phyloP scores from a whole-genome alignment of 805 yeast genomes.

The Cyberlindnera mycetangii region DNA sequence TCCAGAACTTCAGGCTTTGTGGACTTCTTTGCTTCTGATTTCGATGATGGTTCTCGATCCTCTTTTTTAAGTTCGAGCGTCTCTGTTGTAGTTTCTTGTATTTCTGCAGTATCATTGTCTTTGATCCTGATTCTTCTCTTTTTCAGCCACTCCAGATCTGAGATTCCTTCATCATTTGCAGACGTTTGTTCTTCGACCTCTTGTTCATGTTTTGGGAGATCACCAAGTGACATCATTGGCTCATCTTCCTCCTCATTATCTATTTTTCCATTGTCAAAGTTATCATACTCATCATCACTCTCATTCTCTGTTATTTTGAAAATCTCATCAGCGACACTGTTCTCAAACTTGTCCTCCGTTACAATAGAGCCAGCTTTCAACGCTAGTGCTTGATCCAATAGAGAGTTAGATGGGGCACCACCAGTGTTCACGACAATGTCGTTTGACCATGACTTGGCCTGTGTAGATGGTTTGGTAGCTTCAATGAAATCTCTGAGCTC shows the following conservation, averaged over 20 bases:
- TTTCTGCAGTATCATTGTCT: slow-evolving; percentile 36
- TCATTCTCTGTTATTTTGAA: slow-evolving; percentile 33
- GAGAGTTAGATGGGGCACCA: slow-evolving; percentile 33
- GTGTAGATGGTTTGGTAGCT: slow-evolving; percentile 73
- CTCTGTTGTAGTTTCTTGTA: too few species aligned
- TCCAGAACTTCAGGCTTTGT: slow-evolving; percentile 24
- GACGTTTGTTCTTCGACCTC: slow-evolving; percentile 17
- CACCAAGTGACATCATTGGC: slow-evolving; percentile 45
- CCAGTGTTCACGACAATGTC: slow-evolving; percentile 37
- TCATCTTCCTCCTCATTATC: slow-evolving; percentile 46
- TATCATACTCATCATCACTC: slow-evolving; percentile 45
- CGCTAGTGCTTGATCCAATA: slow-evolving; percentile 39
- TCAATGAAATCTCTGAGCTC: slow-evolving; percentile 78
- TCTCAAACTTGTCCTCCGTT: slow-evolving; percentile 18
- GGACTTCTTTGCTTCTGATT: slow-evolving; percentile 17
- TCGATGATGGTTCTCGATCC: slow-evolving; percentile 14
- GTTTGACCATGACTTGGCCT: slow-evolving; percentile 70
- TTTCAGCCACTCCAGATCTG: slow-evolving; percentile 87
- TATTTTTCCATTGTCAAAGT: slow-evolving; percentile 30
- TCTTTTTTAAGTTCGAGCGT: slow-evolving; percentile 14
- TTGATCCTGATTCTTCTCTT: slow-evolving; percentile 69
- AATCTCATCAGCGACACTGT: slow-evolving; percentile 25
- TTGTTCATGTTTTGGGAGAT: slow-evolving; percentile 18
- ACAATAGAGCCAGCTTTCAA: slow-evolving; percentile 27
- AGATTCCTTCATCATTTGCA: slow-evolving; percentile 44